Conservation (phyloP, 495 filamentous ascomycete species). For the Penicillium atrosanguineum region DNA sequence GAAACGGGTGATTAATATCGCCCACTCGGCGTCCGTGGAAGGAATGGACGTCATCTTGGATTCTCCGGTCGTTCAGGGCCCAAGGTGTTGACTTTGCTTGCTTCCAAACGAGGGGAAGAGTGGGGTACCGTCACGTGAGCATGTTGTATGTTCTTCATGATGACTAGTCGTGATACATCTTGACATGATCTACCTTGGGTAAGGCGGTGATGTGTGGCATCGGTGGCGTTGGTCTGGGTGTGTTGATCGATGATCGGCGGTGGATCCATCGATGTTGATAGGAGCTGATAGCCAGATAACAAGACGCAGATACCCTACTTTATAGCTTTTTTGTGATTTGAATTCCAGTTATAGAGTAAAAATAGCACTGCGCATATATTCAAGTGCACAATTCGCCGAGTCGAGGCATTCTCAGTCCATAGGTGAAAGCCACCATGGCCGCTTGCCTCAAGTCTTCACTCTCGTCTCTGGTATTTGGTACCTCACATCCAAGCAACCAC, state of each 20-base stretch:
- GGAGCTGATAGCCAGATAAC: background rate
- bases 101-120: slow-evolving; percentile 15
- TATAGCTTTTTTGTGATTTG: background rate
- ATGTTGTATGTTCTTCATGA: slow-evolving; percentile 9
- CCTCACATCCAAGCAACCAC: background rate
- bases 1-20: slow-evolving; percentile 25
- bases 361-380: background rate
- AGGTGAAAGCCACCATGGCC: background rate
- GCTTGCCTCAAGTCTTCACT: background rate
- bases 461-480: background rate
- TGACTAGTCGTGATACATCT: slow-evolving; percentile 24
- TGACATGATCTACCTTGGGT: slow-evolving; percentile 4
- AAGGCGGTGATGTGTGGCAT: slow-evolving; percentile 2
- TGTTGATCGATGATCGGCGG: background rate
- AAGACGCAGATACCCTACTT: background rate
- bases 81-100: background rate
- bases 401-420: background rate
- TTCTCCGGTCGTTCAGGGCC: background rate
- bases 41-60: slow-evolving; percentile 31
- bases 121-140: slow-evolving; percentile 30
- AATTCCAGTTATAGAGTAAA: background rate
- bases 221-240: background rate
- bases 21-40: slow-evolving; percentile 38
- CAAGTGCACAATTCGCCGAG: background rate
- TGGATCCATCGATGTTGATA: background rate